These are phyloP conservation scores for Acrocalymma vagum DNA, from an alignment of 2,329 filamentous ascomycete genomes.

Conservation along the genomic window DNA sequence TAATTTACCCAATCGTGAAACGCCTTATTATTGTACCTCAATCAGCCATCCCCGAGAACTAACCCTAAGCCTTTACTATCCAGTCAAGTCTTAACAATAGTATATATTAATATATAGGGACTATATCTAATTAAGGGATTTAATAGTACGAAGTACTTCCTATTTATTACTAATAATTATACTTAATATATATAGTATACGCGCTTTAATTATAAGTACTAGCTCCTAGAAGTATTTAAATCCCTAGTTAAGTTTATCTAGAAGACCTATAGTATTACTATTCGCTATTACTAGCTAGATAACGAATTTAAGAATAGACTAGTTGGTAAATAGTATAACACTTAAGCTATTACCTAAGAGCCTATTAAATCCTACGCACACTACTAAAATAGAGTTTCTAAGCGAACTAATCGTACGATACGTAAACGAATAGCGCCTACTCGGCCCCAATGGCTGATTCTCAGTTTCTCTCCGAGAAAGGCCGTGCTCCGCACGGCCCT, in stretches of 20 bases:
- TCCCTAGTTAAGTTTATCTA: slow-evolving; percentile 4
- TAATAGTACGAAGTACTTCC: slow-evolving; percentile 1
- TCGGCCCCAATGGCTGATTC: no score
- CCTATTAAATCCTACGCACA: not conserved
- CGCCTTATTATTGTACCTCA: no score
- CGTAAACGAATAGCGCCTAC: not conserved
- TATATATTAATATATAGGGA: slow-evolving; percentile 4
- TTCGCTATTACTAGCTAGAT: not conserved
- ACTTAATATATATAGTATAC: slow-evolving; percentile 1
- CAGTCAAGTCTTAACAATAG: no score
- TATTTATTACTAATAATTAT: slow-evolving; percentile 4
- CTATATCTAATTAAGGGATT: not conserved
- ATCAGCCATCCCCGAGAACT: no score
- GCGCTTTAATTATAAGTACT: not conserved
- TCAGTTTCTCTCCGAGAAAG: no score
- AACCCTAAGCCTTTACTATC: no score
- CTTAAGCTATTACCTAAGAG: not conserved
- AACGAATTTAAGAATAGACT: not conserved
- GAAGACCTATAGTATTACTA: slow-evolving; percentile 1
- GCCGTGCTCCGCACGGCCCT: no score
- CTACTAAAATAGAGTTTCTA: slow-evolving; percentile 1
- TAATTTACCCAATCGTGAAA: no score
- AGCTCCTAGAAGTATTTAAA: not conserved
- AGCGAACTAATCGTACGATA: not conserved
- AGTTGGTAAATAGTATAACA: not conserved